phyloP scores from a whole-genome alignment of 2,329 filamentous ascomycete species.

The Trichoderma gracile region DNA sequence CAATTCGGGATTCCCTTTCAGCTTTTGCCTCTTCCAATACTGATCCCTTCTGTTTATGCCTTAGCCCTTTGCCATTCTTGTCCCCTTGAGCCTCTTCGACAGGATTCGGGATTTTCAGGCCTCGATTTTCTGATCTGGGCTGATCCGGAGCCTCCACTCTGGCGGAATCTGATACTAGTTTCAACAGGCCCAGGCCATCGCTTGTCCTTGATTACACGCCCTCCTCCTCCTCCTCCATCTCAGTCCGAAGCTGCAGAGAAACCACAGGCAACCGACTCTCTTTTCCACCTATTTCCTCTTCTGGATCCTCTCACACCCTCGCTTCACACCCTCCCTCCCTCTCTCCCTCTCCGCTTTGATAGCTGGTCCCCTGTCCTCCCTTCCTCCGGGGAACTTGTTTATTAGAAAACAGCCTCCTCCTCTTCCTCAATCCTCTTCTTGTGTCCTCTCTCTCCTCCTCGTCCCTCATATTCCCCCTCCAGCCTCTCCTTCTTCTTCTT shows the following conservation, averaged over 20 bases:
- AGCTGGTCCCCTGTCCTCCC: background rate
- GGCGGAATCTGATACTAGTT: too few species aligned
- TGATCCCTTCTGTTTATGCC: background rate
- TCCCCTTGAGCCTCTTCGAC: background rate
- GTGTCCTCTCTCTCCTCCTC: background rate
- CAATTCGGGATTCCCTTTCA: too few species aligned
- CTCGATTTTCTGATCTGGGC: background rate
- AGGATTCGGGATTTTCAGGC: constrained; percentile 4
- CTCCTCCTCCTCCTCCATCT: constrained; percentile 6
- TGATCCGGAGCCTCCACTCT: background rate
- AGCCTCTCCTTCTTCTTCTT: background rate
- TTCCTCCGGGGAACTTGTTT: constrained; percentile 5
- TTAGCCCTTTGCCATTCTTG: background rate
- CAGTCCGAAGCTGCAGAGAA: background rate
- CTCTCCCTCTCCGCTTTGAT: background rate
- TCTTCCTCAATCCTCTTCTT: constrained; percentile 1
- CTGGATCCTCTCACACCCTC: background rate
- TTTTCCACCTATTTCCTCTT: constrained; percentile 13
- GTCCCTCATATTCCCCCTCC: background rate
- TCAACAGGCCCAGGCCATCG: background rate
- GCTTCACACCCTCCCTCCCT: background rate
- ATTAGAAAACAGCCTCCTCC: constrained; percentile 2
- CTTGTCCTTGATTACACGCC: constrained; percentile 14
- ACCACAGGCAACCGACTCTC: too few species aligned
- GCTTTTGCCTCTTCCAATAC: too few species aligned